Conservation (phyloP, 2,329 filamentous ascomycete species). For the Colletotrichum sp. region DNA sequence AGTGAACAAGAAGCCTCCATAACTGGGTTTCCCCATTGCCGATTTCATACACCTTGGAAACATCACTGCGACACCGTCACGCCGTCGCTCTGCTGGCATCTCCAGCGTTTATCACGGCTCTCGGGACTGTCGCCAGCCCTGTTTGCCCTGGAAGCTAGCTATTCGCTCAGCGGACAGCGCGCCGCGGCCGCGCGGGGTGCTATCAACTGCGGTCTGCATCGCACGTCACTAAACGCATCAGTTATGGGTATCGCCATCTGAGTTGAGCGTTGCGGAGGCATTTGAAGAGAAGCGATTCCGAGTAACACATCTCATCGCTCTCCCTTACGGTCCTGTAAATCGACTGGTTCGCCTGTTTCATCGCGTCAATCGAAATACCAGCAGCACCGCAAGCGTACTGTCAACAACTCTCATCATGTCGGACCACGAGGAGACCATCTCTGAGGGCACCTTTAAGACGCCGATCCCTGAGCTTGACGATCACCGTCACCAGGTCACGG, state of each 20-base stretch:
- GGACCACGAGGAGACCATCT: slow-evolving; percentile 64
- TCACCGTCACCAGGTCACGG: slow-evolving; percentile 73
- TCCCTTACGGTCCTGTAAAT: neutral
- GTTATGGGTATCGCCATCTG: slow-evolving; percentile 20
- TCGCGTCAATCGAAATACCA: neutral
- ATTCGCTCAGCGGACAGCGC: slow-evolving; percentile 11
- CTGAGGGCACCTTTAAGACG: slow-evolving; percentile 71
- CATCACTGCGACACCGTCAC: neutral
- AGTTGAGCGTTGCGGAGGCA: slow-evolving; percentile 18
- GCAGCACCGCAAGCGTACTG: neutral
- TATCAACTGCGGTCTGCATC: neutral
- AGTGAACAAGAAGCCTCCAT: slow-evolving; percentile 97
- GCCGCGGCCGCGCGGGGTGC: slow-evolving; percentile 20
- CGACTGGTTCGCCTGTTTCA: neutral
- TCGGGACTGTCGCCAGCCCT: neutral
- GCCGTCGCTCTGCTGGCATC: neutral
- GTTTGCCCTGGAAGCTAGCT: slow-evolving; percentile 6
- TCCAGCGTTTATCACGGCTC: neutral
- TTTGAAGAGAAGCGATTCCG: slow-evolving; percentile 8
- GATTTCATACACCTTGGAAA: neutral
- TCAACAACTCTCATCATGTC: slow-evolving; percentile 65
- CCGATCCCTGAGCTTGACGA: slow-evolving; percentile 86
- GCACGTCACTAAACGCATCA: neutral
- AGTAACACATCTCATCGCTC: neutral
- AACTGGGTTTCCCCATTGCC: slow-evolving; percentile 63